Evolutionary conservation across 495 filamentous ascomycete species (phyloP).

Genomic region (Penicillium herquei): DNA sequence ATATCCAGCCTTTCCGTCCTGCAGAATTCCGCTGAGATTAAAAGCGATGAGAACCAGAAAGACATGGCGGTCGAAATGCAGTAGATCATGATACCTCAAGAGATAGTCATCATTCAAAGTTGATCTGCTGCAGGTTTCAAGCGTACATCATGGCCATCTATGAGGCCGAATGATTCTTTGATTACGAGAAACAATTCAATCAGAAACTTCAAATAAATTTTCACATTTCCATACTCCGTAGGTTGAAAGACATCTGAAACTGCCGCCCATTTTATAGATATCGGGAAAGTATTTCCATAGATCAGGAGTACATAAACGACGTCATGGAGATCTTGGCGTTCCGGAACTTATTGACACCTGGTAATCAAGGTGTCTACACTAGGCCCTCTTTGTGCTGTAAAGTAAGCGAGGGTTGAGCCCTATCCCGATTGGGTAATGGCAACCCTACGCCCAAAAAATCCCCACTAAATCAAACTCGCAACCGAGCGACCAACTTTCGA

Average conservation of each 20-base stretch:
- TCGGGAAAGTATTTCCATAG: too few relatives aligned
- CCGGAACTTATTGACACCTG: background rate
- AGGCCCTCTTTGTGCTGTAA: constrained; percentile 20
- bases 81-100: background rate
- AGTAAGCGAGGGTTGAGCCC: constrained; percentile 48
- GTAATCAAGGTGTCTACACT: constrained; percentile 5
- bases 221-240: too few relatives aligned
- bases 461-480: constrained; percentile 45
- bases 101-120: background rate
- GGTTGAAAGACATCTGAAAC: too few relatives aligned
- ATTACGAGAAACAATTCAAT: too few relatives aligned
- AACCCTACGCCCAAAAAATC: constrained; percentile 44
- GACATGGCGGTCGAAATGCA: constrained; percentile 37
- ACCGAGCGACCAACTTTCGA: constrained; percentile 34
- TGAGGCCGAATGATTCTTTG: too few relatives aligned
- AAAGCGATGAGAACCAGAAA: constrained; percentile 19
- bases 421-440: constrained; percentile 34
- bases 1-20: constrained; percentile 41
- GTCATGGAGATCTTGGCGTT: constrained; percentile 16
- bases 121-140: background rate
- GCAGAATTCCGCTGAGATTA: constrained; percentile 23
- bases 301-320: background rate
- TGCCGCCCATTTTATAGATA: too few relatives aligned
- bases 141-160: background rate
- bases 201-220: too few relatives aligned